Evolutionary conservation across 2,329 filamentous ascomycete genomes (phyloP).

Genomic region (Salinomyces thailandicus): DNA sequence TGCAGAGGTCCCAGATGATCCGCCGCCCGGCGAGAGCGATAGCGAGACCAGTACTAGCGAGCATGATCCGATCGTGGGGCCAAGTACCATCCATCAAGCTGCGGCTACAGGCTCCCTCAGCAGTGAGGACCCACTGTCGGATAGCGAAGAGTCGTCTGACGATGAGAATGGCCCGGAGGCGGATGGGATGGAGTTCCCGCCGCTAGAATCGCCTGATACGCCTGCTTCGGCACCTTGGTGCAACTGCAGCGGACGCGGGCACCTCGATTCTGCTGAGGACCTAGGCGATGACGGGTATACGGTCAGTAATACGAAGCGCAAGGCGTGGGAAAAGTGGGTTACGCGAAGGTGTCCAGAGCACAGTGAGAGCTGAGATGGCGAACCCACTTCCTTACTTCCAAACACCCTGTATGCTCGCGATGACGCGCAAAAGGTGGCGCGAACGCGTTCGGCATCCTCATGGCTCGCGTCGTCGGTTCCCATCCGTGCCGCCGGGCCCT

Average conservation of each 20-base stretch:
- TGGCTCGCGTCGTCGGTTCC: no score
- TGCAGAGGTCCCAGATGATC: conserved; percentile 40
- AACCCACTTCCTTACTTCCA: no score
- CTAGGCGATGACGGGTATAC: conserved; percentile 39
- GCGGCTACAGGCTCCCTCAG: conserved; percentile 11
- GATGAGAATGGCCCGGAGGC: conserved; percentile 30
- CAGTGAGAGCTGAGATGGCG: conserved; percentile 6
- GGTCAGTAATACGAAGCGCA: conserved; percentile 41
- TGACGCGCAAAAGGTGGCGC: no score
- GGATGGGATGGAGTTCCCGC: conserved; percentile 37
- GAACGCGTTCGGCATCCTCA: no score
- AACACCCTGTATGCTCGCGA: no score
- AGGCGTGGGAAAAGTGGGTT: conserved; percentile 48
- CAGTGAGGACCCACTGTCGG: conserved; percentile 17
- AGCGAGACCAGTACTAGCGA: conserved; percentile 22
- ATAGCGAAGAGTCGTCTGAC: conserved; percentile 19
- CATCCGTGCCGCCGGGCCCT: no score
- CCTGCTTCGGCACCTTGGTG: conserved; percentile 39
- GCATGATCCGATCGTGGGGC: conserved; percentile 21
- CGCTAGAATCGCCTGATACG: conserved; percentile 30
- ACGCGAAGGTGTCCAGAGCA: conserved; percentile 34
- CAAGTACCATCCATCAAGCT: conserved; percentile 22
- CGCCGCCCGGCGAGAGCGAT: conserved; percentile 22
- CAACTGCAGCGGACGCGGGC: conserved; percentile 30
- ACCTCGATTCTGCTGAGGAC: conserved; percentile 33